Conservation (phyloP, 2,329 filamentous ascomycete species). For the Diaporthe sp. region DNA sequence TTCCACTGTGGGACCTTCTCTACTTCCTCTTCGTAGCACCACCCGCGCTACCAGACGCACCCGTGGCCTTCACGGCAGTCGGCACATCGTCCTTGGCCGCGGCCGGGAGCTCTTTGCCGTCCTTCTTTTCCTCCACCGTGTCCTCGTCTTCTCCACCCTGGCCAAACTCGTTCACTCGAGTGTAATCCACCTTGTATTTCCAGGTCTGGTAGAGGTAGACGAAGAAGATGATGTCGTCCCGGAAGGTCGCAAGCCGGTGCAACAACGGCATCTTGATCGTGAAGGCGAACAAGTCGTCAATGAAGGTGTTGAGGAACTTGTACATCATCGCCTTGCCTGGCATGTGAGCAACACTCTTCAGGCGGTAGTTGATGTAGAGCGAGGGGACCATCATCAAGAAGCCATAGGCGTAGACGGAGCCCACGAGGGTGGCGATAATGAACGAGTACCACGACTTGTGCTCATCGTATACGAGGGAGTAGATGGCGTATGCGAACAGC, state of each 20-base stretch:
- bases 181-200: slow-evolving; percentile 92
- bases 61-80: slow-evolving; percentile 56
- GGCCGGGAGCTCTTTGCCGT: slow-evolving; percentile 53
- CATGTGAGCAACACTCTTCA: slow-evolving; percentile 97
- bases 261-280: slow-evolving; percentile 99
- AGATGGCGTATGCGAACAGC: slow-evolving; percentile 87
- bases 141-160: slow-evolving; percentile 95
- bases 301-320: slow-evolving; percentile 99
- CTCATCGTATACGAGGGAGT: slow-evolving; percentile 91
- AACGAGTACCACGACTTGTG: slow-evolving; percentile 99
- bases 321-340: slow-evolving; percentile 96
- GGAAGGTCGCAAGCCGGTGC: slow-evolving; percentile 89
- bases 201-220: slow-evolving; percentile 95
- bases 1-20: slow-evolving; percentile 17
- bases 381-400: slow-evolving; percentile 99
- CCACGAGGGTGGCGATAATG: slow-evolving; percentile 93
- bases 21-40: slow-evolving; percentile 63
- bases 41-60: slow-evolving; percentile 57
- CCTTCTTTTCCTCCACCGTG: slow-evolving; percentile 58
- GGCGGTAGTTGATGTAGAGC: slow-evolving; percentile 98
- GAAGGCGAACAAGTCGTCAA: slow-evolving; percentile 98
- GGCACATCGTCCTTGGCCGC: slow-evolving; percentile 42
- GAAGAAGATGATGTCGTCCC: slow-evolving; percentile 98
- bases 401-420: slow-evolving; percentile 96
- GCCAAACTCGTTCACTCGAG: slow-evolving; percentile 95